A percentile compares a stretch with the other conserved stretches of the same genome.
Evolutionary conservation across 176 grass and related monocot species (phyloP).

Genomic region (Avena atlantica): DNA sequence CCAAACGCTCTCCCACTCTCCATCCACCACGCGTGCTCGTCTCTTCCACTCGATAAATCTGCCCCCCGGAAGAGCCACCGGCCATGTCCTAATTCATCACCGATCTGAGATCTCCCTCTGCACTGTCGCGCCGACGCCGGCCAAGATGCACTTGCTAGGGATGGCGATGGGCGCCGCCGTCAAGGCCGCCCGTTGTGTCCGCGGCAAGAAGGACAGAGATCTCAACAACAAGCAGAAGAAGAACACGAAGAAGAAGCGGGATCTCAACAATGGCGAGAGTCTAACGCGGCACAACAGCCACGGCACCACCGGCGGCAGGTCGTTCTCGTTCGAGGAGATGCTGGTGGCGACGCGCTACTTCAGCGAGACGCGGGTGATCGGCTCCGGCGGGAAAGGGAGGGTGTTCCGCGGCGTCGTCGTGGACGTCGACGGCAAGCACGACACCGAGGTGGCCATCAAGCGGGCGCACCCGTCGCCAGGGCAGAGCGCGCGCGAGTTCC

Average conservation of each 20-base stretch:
- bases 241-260: constrained; percentile 26
- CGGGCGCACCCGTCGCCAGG: constrained; percentile 59
- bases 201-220: neutral
- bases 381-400: constrained; percentile 67
- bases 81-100: neutral
- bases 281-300: constrained; percentile 59
- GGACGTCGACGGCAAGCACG: constrained; percentile 33
- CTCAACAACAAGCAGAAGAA: neutral
- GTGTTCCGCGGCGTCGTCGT: constrained; percentile 75
- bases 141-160: neutral
- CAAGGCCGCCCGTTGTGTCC: neutral
- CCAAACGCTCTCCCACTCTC: neutral
- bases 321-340: constrained; percentile 72
- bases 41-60: neutral
- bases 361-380: constrained; percentile 63
- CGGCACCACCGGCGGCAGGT: constrained; percentile 55
- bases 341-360: constrained; percentile 72
- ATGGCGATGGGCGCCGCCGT: neutral
- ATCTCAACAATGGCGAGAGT: constrained; percentile 35
- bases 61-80: neutral
- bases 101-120: neutral
- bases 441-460: constrained; percentile 67
- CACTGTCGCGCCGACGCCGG: neutral
- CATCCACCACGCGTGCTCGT: neutral
- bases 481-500: constrained; percentile 70